phyloP scores from a whole-genome alignment of 2,329 filamentous ascomycete species.

The Fusarium robinianum region DNA sequence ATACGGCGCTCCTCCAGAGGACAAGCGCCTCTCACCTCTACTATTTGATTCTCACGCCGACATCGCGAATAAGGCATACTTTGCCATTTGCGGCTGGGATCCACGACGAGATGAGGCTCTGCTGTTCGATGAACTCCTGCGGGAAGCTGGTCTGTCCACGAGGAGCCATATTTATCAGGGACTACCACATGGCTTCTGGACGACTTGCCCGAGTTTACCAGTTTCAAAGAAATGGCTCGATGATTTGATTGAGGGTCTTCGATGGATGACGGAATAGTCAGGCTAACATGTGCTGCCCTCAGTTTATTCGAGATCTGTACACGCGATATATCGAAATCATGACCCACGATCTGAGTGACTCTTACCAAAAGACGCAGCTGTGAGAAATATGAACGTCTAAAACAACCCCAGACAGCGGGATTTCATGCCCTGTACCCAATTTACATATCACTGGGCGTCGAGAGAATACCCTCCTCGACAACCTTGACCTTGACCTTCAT shows the following conservation, averaged over 20 bases:
- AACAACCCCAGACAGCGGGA: too few relatives aligned
- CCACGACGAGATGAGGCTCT: constrained; percentile 54
- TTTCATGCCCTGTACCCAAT: too few relatives aligned
- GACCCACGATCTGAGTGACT: too few relatives aligned
- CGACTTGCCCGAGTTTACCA: constrained; percentile 43
- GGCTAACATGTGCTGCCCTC: too few relatives aligned
- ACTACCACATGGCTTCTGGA: constrained; percentile 48
- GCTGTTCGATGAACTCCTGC: constrained; percentile 48
- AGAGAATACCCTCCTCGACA: constrained; percentile 40
- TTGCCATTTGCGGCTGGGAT: constrained; percentile 54
- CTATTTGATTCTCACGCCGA: constrained; percentile 40
- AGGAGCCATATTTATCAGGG: constrained; percentile 48
- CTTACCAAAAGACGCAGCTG: too few relatives aligned
- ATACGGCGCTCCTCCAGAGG: constrained; percentile 39
- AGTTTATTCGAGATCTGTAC: too few relatives aligned
- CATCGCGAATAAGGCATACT: constrained; percentile 45
- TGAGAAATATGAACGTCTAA: too few relatives aligned
- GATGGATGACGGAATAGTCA: constrained; percentile 29
- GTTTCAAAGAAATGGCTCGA: constrained; percentile 39
- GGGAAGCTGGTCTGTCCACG: constrained; percentile 40
- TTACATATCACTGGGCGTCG: too few relatives aligned
- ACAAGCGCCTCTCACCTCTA: constrained; percentile 46
- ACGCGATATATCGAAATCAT: too few relatives aligned
- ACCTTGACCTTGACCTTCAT: constrained; percentile 45
- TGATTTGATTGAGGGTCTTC: constrained; percentile 33